Base-by-base conservation (phyloP, 495 filamentous ascomycete genomes). In the Cetradonia linearis region DNA sequence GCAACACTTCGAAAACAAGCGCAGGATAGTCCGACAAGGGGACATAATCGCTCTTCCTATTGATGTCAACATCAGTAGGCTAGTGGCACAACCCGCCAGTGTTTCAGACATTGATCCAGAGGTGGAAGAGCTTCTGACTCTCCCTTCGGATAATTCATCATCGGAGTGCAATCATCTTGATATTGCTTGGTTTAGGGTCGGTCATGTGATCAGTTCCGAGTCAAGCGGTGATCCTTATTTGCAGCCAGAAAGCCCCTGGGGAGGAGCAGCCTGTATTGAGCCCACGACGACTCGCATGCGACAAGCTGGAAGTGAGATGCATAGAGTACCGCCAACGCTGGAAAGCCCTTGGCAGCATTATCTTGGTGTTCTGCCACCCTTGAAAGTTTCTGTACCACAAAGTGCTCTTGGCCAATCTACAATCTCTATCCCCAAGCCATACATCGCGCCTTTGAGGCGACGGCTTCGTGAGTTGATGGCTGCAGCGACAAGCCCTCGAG, bases 171-270 rank as follows among this genome's bases (percentile, higher is more conserved):
- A 1, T 3, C 31, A 46, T 36, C 55, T 76, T 38, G 86, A 82
- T 20, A 86, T 94, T 42, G 91, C 87, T 5, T 97, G 93, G 92
- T 96, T 95, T 72, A 85, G 79, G 54, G 83, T 96, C 36, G 84
- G 86, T 18, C 85, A 86, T 63, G 83, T 93, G 49, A 76, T 81
- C n/a, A 72, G 58, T 16, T 63, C 76, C 4, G 79, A 84, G n/a
- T 66, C 71, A 42, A 76, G 77, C 47, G 81, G 83, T 49, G 66
- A 66, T 5, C 63, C 67, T 11, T 74, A 79, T 80, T 10, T 47
- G 76, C 76, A 11, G 81, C 84, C 28, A 36, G 31, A 54, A 20
- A 82, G 88, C 46, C 71, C 80, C 13, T 98, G 93, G 93, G 86
- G 87, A 33, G 84, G 84, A n/a, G 82, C 88, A 7, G 86, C 86